A percentile compares a stretch with the other conserved stretches of the same genome.
phyloP scores from a whole-genome alignment of 345 rosid genomes.

The Salix suchowensis region DNA sequence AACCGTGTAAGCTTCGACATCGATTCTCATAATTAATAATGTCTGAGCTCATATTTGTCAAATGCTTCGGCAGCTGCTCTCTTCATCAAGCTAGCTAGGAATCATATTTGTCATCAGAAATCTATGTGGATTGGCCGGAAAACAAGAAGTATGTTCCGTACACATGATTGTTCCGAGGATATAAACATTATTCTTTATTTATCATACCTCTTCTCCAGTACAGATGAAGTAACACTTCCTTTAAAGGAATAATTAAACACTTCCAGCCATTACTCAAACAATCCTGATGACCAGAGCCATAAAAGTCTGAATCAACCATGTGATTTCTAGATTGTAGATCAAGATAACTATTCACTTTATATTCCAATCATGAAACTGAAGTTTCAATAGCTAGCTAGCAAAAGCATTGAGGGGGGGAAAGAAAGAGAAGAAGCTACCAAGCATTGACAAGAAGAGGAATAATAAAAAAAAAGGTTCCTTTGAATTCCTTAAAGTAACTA shows the following conservation, averaged over 20 bases:
- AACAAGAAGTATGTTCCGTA: no score
- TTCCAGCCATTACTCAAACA: neutral
- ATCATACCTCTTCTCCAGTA: neutral
- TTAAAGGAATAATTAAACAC: neutral
- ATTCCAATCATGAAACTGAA: neutral
- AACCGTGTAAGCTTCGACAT: no score
- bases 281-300: neutral
- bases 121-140: neutral
- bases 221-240: neutral
- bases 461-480: no score
- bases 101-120: neutral
- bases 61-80: neutral
- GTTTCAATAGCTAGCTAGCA: neutral
- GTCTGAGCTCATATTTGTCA: neutral
- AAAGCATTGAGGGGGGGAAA: neutral
- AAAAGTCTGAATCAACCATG: neutral
- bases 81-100: neutral
- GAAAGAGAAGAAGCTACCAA: neutral
- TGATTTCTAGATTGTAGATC: neutral
- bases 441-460: neutral
- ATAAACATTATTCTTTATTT: neutral
- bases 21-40: neutral
- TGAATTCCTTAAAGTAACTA: no score
- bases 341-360: neutral
- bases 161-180: neutral